A percentile compares a stretch with the other conserved stretches of the same genome.
These are phyloP conservation scores for Mycena belliarum DNA, from an alignment of 768 basidiomycete genomes.

Conservation along the genomic window DNA sequence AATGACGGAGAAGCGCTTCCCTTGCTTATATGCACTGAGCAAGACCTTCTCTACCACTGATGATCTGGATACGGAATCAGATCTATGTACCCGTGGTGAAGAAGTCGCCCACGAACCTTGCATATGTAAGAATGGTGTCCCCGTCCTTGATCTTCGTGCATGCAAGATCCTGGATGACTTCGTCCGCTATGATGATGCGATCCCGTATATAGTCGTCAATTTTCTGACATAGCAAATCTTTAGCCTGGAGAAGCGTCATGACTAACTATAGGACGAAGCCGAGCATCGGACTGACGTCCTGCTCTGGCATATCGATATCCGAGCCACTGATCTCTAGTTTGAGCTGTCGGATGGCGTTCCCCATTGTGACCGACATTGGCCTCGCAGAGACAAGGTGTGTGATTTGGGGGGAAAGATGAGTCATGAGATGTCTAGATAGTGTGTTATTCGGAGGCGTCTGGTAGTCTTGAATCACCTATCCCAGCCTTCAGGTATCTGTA, in stretches of 20 bases:
- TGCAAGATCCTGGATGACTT: slow-evolving; percentile 88
- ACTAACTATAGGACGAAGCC: background rate
- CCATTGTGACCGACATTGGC: slow-evolving; percentile 92
- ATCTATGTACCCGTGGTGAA: too few species aligned
- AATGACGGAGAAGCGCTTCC: slow-evolving; percentile 84
- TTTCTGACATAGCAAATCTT: slow-evolving; percentile 75
- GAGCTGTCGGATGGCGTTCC: slow-evolving; percentile 90
- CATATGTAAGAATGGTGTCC: slow-evolving; percentile 91
- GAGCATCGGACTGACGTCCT: slow-evolving; percentile 63
- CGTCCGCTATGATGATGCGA: slow-evolving; percentile 88
- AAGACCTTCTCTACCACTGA: slow-evolving; percentile 93
- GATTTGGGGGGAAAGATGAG: slow-evolving; percentile 91
- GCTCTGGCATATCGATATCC: slow-evolving; percentile 92
- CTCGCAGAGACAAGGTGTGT: slow-evolving; percentile 84
- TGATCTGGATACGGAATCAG: slow-evolving; percentile 52
- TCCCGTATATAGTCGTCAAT: slow-evolving; percentile 95
- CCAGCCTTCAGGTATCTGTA: slow-evolving; percentile 1
- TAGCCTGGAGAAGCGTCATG: slow-evolving; percentile 58
- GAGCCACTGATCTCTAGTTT: slow-evolving; percentile 93
- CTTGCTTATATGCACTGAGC: slow-evolving; percentile 70
- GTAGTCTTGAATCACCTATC: slow-evolving; percentile 89
- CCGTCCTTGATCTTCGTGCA: slow-evolving; percentile 93
- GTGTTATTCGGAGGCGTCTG: slow-evolving; percentile 83
- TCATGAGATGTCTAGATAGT: slow-evolving; percentile 88
- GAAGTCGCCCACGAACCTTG: slow-evolving; percentile 55